Conservation (phyloP, 1,284 basidiomycete species). For the Sporisorium iseilematis-ciliati region DNA sequence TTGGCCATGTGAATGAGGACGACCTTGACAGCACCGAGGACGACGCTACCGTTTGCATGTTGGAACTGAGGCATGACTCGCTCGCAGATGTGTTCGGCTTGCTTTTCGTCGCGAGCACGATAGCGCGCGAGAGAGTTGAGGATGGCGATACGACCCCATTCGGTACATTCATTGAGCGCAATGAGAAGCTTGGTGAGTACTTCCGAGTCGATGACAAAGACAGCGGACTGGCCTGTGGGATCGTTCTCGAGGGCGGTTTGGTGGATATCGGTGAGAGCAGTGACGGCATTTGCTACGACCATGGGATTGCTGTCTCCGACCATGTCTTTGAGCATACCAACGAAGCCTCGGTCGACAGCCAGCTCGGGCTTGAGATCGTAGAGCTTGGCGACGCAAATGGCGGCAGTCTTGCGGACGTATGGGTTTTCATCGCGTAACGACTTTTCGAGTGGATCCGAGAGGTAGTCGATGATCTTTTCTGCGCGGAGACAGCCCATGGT, state of each 20-base stretch:
- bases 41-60: constrained; percentile 93
- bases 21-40: constrained; percentile 94
- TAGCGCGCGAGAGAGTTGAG: constrained; percentile 88
- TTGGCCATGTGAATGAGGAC: constrained; percentile 79
- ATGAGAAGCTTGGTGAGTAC: constrained; percentile 91
- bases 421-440: constrained; percentile 94
- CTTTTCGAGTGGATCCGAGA: constrained; percentile 91
- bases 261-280: constrained; percentile 94
- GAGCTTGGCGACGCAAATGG: constrained; percentile 92
- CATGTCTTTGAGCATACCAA: constrained; percentile 86
- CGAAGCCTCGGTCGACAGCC: constrained; percentile 93
- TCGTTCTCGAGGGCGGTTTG: constrained; percentile 69
- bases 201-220: constrained; percentile 84
- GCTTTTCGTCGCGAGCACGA: constrained; percentile 81
- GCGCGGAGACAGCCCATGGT: constrained; percentile 97
- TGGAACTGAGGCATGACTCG: constrained; percentile 98
- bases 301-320: constrained; percentile 96
- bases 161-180: constrained; percentile 96
- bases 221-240: constrained; percentile 70
- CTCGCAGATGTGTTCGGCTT: constrained; percentile 98
- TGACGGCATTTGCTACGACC: constrained; percentile 96
- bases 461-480: constrained; percentile 98
- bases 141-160: constrained; percentile 97
- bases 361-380: constrained; percentile 96
- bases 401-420: constrained; percentile 87